Conservation (phyloP, 805 yeast species). For the Saccharomyces jurei region DNA sequence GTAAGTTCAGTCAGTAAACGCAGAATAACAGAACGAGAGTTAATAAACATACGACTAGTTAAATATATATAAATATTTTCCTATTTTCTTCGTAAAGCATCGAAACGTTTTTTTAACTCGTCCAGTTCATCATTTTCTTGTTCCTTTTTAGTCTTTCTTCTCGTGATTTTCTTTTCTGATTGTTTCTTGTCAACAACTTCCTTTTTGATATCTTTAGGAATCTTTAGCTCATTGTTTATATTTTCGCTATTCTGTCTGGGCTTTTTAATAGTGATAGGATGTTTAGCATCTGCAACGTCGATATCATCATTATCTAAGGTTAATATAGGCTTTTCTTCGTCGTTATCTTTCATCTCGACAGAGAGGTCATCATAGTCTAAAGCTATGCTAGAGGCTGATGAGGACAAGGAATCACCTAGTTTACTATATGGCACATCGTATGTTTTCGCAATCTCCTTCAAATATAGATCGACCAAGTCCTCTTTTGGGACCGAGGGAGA, state of each 20-base stretch:
- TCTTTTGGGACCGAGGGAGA: conserved; percentile 58
- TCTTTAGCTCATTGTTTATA: conserved; percentile 31
- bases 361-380: conserved; percentile 20
- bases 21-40: neutral
- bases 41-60: neutral
- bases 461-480: conserved; percentile 58
- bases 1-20: neutral
- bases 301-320: conserved; percentile 30
- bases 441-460: conserved; percentile 73
- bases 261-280: conserved; percentile 38
- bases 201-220: conserved; percentile 35
- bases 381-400: conserved; percentile 5
- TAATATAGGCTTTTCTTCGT: conserved; percentile 30
- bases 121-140: conserved; percentile 46
- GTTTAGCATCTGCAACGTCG: conserved; percentile 20
- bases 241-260: conserved; percentile 38
- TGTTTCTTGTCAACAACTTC: conserved; percentile 12
- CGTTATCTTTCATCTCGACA: conserved; percentile 19
- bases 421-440: conserved; percentile 70
- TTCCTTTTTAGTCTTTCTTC: conserved; percentile 16
- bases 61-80: neutral
- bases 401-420: conserved; percentile 22
- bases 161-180: conserved; percentile 17
- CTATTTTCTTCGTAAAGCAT: conserved; percentile 51
- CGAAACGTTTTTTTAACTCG: conserved; percentile 61